Base-by-base conservation (phyloP, 345 rosid species). In the Ceriops decandra region DNA sequence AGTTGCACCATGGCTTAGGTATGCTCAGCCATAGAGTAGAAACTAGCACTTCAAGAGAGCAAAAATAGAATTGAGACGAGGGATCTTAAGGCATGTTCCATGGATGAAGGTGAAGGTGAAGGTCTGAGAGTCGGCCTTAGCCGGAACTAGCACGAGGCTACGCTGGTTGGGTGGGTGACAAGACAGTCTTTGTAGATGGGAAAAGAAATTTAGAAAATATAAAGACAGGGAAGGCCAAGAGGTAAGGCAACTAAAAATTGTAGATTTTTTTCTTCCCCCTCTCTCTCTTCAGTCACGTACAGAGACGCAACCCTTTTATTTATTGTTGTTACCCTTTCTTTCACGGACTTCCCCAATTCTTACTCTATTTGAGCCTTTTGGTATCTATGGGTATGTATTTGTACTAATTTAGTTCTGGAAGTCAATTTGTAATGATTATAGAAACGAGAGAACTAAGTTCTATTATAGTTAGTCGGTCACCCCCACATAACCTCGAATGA, bases 131-230 rank as follows among this genome's bases (percentile, higher is more conserved):
- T 22, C 22, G 7, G 42, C 35, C 67, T 61, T 30, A 63, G 57
- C 76, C 83, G 80, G 81, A 88, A 76, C 81, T 75, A 67, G 83
- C 60, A 69, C 68, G 78, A 69, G 76, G 82, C 85, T 80, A 85
- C 81, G 86, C 72, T 81, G 72, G 73, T 75, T 79, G 78, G 83
- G 76, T 80, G 79, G 81, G 74, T 86, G 87, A 86, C 88, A 83
- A 86, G 93, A 83, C 90, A 66, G 65, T 82, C 66, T 77, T 80
- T 74, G 76, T 72, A 67, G 67, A 69, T 60, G 63, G 70, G 52
- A 52, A 83, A 75, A 80, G 69, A 83, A 74, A 71, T 68, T 77
- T 77, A 68, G 71, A 70, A 65, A 65, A 57, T 51, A 68, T 72
- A 79, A 84, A 84, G 79, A 79, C 78, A 72, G 76, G 56, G 70